Evolutionary conservation across 164 flowering plant species (phyloP).

Genomic region (Paratinospora sagittata): DNA sequence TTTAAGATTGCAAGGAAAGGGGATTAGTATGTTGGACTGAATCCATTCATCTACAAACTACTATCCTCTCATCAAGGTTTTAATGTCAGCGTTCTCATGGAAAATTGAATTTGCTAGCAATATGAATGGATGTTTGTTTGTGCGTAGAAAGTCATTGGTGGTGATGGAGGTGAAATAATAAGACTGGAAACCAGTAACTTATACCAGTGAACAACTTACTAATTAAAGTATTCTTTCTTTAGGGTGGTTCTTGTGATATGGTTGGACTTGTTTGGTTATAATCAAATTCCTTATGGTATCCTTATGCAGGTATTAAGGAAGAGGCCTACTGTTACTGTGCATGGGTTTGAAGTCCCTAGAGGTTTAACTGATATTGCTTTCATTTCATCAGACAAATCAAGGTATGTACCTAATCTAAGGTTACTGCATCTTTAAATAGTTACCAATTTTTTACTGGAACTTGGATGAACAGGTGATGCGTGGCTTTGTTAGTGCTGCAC

Average conservation of each 20-base stretch:
- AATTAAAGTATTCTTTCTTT: not conserved
- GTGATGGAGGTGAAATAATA: too few species aligned
- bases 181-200: too few species aligned
- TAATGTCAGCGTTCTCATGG: too few species aligned
- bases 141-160: too few species aligned
- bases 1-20: too few species aligned
- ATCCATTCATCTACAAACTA: too few species aligned
- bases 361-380: slow-evolving; percentile 79
- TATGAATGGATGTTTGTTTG: too few species aligned
- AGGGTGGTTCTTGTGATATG: not conserved
- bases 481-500: not conserved
- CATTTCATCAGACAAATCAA: slow-evolving; percentile 48
- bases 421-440: not conserved
- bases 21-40: too few species aligned
- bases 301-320: slow-evolving; percentile 53
- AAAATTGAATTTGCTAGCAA: too few species aligned
- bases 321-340: slow-evolving; percentile 37
- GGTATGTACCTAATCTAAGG: slow-evolving; percentile 34
- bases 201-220: too few species aligned
- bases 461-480: not conserved
- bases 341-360: slow-evolving; percentile 36
- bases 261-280: not conserved
- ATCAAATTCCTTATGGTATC: slow-evolving; percentile 5
- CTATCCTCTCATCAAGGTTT: too few species aligned
- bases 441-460: not conserved